Conservation (phyloP, 164 flowering plant genomes). For the Tinospora cordifolia region DNA sequence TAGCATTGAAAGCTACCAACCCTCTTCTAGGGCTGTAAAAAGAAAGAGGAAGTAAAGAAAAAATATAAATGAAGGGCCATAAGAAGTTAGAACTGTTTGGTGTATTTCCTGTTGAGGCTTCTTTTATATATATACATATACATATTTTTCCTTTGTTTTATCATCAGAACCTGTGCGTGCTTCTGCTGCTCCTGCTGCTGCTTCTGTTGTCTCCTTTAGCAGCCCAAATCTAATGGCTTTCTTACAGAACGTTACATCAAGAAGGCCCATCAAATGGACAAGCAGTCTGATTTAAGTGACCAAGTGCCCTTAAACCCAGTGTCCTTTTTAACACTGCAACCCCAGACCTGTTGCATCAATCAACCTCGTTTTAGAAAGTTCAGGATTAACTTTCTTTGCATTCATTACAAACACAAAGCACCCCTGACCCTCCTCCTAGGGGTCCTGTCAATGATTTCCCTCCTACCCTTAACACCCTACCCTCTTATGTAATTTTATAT, state of each 20-base stretch:
- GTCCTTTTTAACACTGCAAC: neutral
- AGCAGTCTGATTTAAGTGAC: neutral
- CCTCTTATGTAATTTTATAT: neutral
- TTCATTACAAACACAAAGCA: neutral
- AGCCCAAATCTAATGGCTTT: conserved; percentile 1
- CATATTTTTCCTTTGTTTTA: too few relatives aligned
- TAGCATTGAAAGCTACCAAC: neutral
- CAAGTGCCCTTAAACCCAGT: neutral
- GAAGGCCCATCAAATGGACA: neutral
- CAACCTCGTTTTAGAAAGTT: neutral
- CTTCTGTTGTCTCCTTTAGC: neutral
- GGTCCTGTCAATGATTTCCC: neutral
- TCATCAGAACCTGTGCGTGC: neutral
- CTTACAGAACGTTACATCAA: neutral
- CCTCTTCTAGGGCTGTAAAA: neutral
- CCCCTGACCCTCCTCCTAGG: neutral
- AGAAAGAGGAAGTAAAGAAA: neutral
- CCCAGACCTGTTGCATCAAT: neutral
- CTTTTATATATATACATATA: too few relatives aligned
- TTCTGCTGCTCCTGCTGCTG: too few relatives aligned
- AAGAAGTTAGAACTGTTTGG: neutral
- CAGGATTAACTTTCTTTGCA: conserved; percentile 4
- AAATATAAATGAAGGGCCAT: neutral
- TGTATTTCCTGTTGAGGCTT: neutral
- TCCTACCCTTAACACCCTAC: neutral